Conservation (phyloP, 208 protist genomes). For the Leishmania major region DNA sequence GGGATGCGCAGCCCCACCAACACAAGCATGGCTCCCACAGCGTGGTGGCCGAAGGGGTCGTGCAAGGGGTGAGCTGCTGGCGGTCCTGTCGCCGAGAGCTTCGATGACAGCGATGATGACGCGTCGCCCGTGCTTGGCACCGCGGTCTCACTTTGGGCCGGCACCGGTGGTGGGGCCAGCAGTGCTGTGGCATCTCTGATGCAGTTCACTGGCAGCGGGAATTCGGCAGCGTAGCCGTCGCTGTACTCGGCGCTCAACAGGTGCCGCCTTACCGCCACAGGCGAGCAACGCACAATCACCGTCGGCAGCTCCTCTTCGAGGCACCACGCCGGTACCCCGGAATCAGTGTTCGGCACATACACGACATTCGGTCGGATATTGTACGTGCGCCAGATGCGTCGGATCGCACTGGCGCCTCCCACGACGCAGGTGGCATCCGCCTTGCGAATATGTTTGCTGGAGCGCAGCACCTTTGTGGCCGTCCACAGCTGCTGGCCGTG, state of each 20-base stretch:
- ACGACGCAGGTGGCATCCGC: constrained; percentile 72
- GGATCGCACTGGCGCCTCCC: constrained; percentile 71
- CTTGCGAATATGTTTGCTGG: constrained; percentile 46
- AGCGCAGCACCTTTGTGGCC: constrained; percentile 54
- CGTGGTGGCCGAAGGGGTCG: constrained; percentile 7
- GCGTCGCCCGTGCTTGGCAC: background rate
- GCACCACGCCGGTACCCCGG: constrained; percentile 66
- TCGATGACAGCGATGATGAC: background rate
- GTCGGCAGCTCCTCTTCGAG: constrained; percentile 62
- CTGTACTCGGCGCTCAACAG: constrained; percentile 81
- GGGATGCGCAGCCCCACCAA: constrained; percentile 84
- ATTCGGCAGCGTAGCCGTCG: constrained; percentile 84
- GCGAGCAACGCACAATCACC: constrained; percentile 69
- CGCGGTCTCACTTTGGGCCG: background rate
- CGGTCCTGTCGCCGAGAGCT: background rate
- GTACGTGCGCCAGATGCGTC: constrained; percentile 76
- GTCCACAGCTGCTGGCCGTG: constrained; percentile 69
- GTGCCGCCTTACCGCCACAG: constrained; percentile 64
- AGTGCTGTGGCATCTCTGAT: constrained; percentile 9
- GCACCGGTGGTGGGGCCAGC: background rate
- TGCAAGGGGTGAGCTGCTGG: constrained; percentile 1
- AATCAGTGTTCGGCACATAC: constrained; percentile 69
- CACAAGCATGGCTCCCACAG: constrained; percentile 64
- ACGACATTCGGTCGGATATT: constrained; percentile 72
- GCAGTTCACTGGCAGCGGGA: constrained; percentile 42